phyloP scores from a whole-genome alignment of 352 stramenopile genomes.

The Pythium monospermum region DNA sequence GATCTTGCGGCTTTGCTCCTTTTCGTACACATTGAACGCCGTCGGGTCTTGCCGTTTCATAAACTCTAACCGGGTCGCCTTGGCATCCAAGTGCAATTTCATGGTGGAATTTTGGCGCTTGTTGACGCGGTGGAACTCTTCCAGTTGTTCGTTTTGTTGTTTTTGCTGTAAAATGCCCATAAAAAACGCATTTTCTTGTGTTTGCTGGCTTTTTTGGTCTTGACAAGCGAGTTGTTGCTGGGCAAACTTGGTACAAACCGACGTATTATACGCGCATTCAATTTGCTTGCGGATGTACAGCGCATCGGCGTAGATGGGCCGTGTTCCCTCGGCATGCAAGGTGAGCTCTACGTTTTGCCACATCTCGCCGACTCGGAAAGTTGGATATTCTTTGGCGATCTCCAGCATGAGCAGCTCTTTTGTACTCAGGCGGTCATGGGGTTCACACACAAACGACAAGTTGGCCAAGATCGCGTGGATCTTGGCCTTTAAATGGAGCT shows the following conservation, averaged over 20 bases:
- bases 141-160: slow-evolving; percentile 57
- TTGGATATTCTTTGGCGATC: slow-evolving; percentile 65
- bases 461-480: slow-evolving; percentile 65
- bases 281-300: slow-evolving; percentile 70
- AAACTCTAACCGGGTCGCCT: slow-evolving; percentile 65
- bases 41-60: slow-evolving; percentile 57
- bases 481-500: slow-evolving; percentile 69
- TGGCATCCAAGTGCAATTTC: slow-evolving; percentile 69
- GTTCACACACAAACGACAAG: slow-evolving; percentile 41
- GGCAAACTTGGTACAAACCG: slow-evolving; percentile 52
- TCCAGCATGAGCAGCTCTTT: slow-evolving; percentile 67
- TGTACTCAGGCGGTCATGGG: slow-evolving; percentile 24
- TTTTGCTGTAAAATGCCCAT: slow-evolving; percentile 56
- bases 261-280: slow-evolving; percentile 67
- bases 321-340: slow-evolving; percentile 54
- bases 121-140: slow-evolving; percentile 49
- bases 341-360: slow-evolving; percentile 68
- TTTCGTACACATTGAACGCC: slow-evolving; percentile 46
- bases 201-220: slow-evolving; percentile 9
- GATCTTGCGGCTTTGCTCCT: slow-evolving; percentile 35
- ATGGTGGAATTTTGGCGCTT: slow-evolving; percentile 64
- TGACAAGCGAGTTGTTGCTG: slow-evolving; percentile 46
- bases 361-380: slow-evolving; percentile 61
- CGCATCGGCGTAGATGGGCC: slow-evolving; percentile 69
- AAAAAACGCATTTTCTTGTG: slow-evolving; percentile 44